A percentile compares a stretch with the other conserved stretches of the same genome.
phyloP scores from a whole-genome alignment of 2,329 filamentous ascomycete genomes.

The Tolypocladium ophioglossoides region DNA sequence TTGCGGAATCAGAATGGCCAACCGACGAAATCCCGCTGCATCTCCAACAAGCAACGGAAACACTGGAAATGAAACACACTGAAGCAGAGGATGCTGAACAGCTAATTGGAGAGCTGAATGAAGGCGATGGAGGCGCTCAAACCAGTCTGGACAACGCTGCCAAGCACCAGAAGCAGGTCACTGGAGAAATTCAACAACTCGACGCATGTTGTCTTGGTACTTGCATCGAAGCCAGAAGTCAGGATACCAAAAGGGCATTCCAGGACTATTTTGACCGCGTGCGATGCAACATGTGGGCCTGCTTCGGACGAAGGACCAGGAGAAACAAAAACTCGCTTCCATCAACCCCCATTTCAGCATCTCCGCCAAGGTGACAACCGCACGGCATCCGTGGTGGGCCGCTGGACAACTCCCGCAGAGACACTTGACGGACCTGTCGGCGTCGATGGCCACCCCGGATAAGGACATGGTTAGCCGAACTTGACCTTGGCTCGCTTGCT shows the following conservation, averaged over 20 bases:
- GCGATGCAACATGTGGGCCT: no score
- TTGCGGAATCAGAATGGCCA: conserved; percentile 2
- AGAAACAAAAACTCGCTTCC: not conserved
- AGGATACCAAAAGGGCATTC: not conserved
- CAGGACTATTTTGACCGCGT: conserved; percentile 1
- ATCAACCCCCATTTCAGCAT: not conserved
- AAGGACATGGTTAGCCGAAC: no score
- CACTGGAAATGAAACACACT: not conserved
- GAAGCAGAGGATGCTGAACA: no score
- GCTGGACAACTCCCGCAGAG: not conserved
- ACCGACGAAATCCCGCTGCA: not conserved
- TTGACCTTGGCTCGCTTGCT: no score
- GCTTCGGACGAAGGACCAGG: no score
- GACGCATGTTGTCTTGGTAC: not conserved
- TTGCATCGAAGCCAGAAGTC: conserved; percentile 7
- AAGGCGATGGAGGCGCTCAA: not conserved
- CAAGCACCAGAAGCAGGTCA: not conserved
- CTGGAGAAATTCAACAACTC: not conserved
- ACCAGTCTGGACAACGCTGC: not conserved
- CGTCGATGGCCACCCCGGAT: no score
- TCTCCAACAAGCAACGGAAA: not conserved
- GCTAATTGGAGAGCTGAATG: not conserved
- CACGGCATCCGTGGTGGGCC: not conserved
- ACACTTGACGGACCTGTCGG: no score
- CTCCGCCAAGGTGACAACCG: not conserved